Base-by-base conservation (phyloP, 805 yeast species). In the Yarrowia sp. region DNA sequence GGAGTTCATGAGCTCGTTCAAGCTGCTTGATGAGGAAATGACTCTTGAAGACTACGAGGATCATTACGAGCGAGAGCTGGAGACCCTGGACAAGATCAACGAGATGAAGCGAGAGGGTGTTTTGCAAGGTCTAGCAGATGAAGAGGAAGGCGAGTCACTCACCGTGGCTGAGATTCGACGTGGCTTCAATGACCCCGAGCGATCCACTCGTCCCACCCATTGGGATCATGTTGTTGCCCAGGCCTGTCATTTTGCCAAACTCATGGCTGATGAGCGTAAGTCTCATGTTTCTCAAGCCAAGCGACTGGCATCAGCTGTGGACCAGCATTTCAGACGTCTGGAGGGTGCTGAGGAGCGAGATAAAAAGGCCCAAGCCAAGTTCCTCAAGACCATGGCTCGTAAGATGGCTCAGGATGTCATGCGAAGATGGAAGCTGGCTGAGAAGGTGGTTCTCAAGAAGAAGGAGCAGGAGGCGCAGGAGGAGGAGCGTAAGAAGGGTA, bases 351-450 rank as follows among this genome's bases (percentile, higher is more conserved):
- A 89, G 68, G 98, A 93, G 69, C 83, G 96, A 66, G 83, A 85
- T 66, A 82, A 82, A 22, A 86, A 86, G 68, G 96, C 89, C 66
- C 84, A 86, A 70, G 96, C 92, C 70, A 88, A 84, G 69, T 84
- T 85, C 62, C 79, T 88, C 66, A 79, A 82, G 65, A 83, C 82
- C 66, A 74, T 93, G 35, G 96, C 97, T n/a, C 84, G 90, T 70
- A 82, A 86, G 56, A 89, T 96, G 0, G 88, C 89, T 1, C 87
- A 84, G 70, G 91, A 92, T 48, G 97, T 95, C 11, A 88, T 88
- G 75, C 91, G 87, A 73, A 86, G 95, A 71, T 95, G 99, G 99
- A 78, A 81, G 22, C 81, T 92, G 56, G 99, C 98, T 2, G 90
- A 87, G 67, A 91, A 89, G 73, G 79, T 80, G 14, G 88, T 86